Base-by-base conservation (phyloP, 257 asterid genomes). In the Gentiana macrophylla region DNA sequence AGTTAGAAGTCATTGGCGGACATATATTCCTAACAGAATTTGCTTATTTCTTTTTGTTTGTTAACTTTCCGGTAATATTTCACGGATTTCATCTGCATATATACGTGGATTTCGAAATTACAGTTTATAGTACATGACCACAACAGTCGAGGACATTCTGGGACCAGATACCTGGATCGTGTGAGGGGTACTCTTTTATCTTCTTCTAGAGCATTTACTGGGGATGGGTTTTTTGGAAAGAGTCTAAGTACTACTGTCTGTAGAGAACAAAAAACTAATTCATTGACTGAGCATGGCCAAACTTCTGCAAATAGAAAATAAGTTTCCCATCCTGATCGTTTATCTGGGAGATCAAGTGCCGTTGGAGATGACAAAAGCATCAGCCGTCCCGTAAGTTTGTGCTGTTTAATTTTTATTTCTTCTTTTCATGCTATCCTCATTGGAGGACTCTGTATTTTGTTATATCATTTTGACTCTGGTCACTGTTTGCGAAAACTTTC, bases 151-250 rank as follows among this genome's bases (percentile, higher is more conserved):
- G 87, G 72, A 56, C 78, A 68, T 83, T 77, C 82, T 12, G 96
- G 98, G 55, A 67, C 83, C 60, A 72, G 97, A 72, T 92, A 92
- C 79, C 73, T 92, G 55, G 98, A 92, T 77, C 93, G 94, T 34
- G 77, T 92, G 93, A 81, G 75, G 81, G 99, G 99, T 37, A 92
- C 94, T 38, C 60, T 92, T 68, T 75, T 92, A 62, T 88, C 98
- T 64, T 92, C 98, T 70, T 92, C 98, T 59, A 80, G 88, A 76
- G 98, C 97, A 71, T 76, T 83, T 66, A 81, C 95, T 10, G 92
- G 94, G 63, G 82, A 93, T 36, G 73, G 82, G 4, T 84, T 91
- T 64, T 89, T 86, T 54, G 87, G 95, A 44, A 89, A 76, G 67
- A 79, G 78, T 72, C 57, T 68, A 41, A 77, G 67, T 70, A 44